A percentile compares a stretch with the other conserved stretches of the same genome.
phyloP scores from a whole-genome alignment of 169 alveolate species.

The Eimeria maxima region DNA sequence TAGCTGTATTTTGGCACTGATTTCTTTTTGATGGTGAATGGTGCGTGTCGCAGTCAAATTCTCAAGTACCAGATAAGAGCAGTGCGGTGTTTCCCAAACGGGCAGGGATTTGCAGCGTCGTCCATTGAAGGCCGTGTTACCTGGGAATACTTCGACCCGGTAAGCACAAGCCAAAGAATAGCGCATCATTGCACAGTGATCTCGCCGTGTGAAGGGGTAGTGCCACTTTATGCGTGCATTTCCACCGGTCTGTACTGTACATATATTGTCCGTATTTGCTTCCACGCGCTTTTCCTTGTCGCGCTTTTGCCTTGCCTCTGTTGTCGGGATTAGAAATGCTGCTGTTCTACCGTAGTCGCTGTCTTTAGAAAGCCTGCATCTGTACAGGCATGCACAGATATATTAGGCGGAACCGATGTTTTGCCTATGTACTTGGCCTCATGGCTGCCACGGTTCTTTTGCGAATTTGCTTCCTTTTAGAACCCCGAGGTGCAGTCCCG shows the following conservation, averaged over 20 bases:
- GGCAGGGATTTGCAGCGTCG: slow-evolving; percentile 94
- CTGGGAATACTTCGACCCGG: slow-evolving; percentile 93
- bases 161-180: slow-evolving; percentile 15
- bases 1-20: background rate
- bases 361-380: background rate
- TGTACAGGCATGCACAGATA: background rate
- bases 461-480: background rate
- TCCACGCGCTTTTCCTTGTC: background rate
- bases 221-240: background rate
- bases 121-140: slow-evolving; percentile 97
- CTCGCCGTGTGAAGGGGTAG: background rate
- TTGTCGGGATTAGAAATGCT: background rate
- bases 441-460: background rate
- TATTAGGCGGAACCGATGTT: background rate
- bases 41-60: slow-evolving; percentile 73
- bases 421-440: background rate
- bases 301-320: background rate
- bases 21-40: background rate
- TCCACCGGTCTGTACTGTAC: background rate
- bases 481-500: slow-evolving; percentile 86
- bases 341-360: background rate
- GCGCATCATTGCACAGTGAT: background rate
- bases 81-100: slow-evolving; percentile 94
- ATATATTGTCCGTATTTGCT: background rate
- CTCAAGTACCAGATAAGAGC: slow-evolving; percentile 93